Evolutionary conservation across 345 rosid genomes (phyloP), one percentile per base, ranked within the genome.

Genomic region (Xanthoceras sorbifolium): DNA sequence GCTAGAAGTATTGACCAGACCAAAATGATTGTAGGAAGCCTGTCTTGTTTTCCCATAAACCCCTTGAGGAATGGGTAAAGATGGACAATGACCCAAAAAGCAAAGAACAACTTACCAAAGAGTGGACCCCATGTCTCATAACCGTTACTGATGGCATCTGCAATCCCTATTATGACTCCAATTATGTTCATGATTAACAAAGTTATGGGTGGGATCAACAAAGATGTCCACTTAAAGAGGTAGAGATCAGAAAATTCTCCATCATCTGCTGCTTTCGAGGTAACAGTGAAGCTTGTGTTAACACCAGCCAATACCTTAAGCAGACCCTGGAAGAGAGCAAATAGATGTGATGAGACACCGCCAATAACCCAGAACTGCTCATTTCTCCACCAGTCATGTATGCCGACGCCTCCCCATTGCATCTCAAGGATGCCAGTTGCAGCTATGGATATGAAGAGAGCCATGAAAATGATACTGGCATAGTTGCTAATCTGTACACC

Each of bases 311-410:
- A 64, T n/a, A 90, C 94, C 84, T 90, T 90, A 6, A 90, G 92
- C 66, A 90, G 84, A 71, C 92, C 94, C 74, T 90, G 94, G 76
- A 90, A 78, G 46, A 90, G 89, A 29, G 94, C 94, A 75, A 89
- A 90, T 2, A 90, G 79, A 62, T 90, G 94, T 0, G 91, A 81
- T 14, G 94, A 90, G 34, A 74, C 87, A 36, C 92, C 94, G 4
- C 94, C 90, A 71, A 90, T 90, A 65, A 90, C 92, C 94, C 94
- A 90, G 57, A 90, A 90, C 84, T 90, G 94, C 85, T 88, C 89
- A 6, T 90, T 88, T 77, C 92, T 87, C 94, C 94, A 90, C 92
- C 92, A 90, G 81, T 90, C 90, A 52, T 90, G 84, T 74, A 90
- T 89, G 40, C 90, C 94, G 23, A 90, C 94, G 3, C 89, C 88